Conservation (phyloP, 352 stramenopile genomes). For the Pythium phragmitis region DNA sequence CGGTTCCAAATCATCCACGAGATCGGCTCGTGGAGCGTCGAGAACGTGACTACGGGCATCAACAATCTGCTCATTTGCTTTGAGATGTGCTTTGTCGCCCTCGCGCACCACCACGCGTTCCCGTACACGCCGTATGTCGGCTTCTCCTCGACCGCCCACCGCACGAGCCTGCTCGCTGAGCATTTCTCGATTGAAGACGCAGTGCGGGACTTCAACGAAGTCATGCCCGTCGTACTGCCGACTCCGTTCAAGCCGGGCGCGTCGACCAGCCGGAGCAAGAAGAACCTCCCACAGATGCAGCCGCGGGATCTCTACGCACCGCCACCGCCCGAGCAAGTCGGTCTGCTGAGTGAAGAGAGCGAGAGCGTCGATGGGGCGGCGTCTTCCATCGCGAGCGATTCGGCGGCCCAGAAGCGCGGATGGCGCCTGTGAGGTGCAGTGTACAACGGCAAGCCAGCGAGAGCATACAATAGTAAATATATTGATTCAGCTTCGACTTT, state of each 20-base stretch:
- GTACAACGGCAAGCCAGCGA: neutral
- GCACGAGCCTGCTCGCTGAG: conserved; percentile 86
- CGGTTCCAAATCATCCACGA: conserved; percentile 89
- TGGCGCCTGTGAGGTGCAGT: conserved; percentile 50
- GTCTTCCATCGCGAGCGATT: conserved; percentile 19
- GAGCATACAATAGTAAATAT: conserved; percentile 1
- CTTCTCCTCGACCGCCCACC: conserved; percentile 40
- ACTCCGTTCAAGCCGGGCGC: conserved; percentile 76
- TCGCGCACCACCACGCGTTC: conserved; percentile 97
- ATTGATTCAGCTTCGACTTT: neutral
- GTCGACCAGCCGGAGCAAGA: conserved; percentile 62
- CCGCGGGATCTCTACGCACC: conserved; percentile 42
- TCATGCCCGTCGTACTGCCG: conserved; percentile 85
- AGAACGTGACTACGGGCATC: conserved; percentile 96
- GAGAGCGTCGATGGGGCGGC: conserved; percentile 3
- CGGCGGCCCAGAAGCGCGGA: conserved; percentile 36
- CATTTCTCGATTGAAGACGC: conserved; percentile 94
- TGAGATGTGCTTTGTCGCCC: conserved; percentile 97
- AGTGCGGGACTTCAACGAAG: conserved; percentile 92
- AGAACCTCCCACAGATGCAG: conserved; percentile 24
- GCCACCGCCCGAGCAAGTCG: conserved; percentile 35
- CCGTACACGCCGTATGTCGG: conserved; percentile 84
- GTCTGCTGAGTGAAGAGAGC: conserved; percentile 48
- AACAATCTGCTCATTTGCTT: conserved; percentile 99
- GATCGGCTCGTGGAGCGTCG: conserved; percentile 91